These are phyloP conservation scores for Pistacia vera DNA, from an alignment of 345 rosid genomes.

Conservation along the genomic window DNA sequence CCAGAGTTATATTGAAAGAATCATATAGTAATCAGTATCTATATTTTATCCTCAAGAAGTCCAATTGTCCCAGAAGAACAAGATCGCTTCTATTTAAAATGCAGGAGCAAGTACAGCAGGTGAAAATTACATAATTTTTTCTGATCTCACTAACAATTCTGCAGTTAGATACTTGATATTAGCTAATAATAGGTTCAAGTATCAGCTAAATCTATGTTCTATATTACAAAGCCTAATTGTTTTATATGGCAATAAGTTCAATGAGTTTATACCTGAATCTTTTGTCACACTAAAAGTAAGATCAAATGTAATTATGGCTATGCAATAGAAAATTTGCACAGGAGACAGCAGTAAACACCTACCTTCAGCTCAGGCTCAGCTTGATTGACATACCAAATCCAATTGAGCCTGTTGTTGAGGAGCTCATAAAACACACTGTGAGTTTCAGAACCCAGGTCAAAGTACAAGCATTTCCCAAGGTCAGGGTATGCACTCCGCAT, in stretches of 20 bases:
- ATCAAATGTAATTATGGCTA: not conserved
- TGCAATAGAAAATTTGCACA: not conserved
- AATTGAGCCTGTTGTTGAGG: constrained; percentile 55
- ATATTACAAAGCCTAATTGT: not conserved
- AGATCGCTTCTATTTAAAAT: not conserved
- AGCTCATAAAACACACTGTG: constrained; percentile 69
- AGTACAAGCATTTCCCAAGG: constrained; percentile 73
- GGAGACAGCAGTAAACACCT: not conserved
- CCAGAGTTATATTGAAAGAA: not conserved
- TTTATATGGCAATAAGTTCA: not conserved
- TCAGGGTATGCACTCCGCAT: constrained; percentile 58
- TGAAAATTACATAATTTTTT: not conserved
- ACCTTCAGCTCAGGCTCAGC: constrained; percentile 74
- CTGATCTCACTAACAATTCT: not conserved
- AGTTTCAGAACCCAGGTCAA: constrained; percentile 47
- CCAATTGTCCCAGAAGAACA: not conserved
- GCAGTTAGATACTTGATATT: not conserved
- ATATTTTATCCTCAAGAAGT: not conserved
- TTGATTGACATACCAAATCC: constrained; percentile 81
- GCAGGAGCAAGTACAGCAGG: not conserved
- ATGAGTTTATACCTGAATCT: not conserved
- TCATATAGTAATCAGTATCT: not conserved
- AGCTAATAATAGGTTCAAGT: not conserved
- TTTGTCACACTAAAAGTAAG: not conserved
- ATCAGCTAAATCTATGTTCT: not conserved